These are phyloP conservation scores for Clathrospora elynae DNA, from an alignment of 2,329 filamentous ascomycete species.

Conservation along the genomic window DNA sequence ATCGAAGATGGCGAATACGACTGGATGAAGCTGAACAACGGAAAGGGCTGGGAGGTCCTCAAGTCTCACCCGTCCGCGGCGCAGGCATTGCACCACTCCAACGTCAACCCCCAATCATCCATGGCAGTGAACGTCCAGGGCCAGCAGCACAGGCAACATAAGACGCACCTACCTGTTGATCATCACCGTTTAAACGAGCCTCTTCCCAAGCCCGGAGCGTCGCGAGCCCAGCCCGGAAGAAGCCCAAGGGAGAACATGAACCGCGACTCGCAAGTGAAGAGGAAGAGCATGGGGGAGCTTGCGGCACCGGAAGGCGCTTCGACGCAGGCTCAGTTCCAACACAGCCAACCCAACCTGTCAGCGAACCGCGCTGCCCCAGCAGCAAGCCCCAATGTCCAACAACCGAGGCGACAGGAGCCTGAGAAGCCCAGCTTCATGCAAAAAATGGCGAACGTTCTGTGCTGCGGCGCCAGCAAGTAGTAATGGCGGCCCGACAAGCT, in stretches of 20 bases:
- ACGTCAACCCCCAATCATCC: constrained; percentile 78
- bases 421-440: constrained; percentile 76
- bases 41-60: constrained; percentile 87
- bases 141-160: constrained; percentile 66
- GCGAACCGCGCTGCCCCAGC: constrained; percentile 64
- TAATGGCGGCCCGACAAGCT: constrained; percentile 26
- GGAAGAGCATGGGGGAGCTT: constrained; percentile 78
- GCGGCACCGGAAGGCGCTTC: constrained; percentile 80
- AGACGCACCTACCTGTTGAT: constrained; percentile 54
- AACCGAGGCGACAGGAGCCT: constrained; percentile 65
- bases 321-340: constrained; percentile 95
- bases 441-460: constrained; percentile 90
- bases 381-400: constrained; percentile 53
- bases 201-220: constrained; percentile 65
- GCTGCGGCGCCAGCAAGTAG: constrained; percentile 65
- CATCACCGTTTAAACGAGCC: constrained; percentile 54
- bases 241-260: constrained; percentile 41
- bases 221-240: constrained; percentile 56
- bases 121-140: constrained; percentile 80
- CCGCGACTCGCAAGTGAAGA: constrained; percentile 54
- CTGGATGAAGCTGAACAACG: constrained; percentile 98
- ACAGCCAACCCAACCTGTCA: constrained; percentile 82
- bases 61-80: constrained; percentile 72
- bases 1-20: constrained; percentile 98
- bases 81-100: constrained; percentile 75